Evolutionary conservation across 495 filamentous ascomycete species (phyloP).

Genomic region (Talaromyces thailandensis): DNA sequence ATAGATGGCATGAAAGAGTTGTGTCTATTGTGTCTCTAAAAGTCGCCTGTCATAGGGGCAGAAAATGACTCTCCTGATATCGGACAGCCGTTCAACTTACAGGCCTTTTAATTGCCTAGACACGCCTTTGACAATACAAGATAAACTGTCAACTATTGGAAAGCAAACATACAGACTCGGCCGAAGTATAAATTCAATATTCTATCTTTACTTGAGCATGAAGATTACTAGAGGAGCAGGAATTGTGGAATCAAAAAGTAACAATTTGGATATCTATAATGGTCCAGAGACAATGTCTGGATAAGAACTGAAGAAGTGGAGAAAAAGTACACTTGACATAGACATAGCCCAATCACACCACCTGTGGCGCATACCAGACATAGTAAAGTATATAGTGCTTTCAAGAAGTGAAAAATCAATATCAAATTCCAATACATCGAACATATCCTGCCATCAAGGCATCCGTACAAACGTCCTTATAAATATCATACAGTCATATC

Average conservation of each 20-base stretch:
- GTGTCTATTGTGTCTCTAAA: not conserved
- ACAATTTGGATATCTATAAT: not conserved
- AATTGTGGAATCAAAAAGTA: not conserved
- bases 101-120: too few relatives aligned
- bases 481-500: not conserved
- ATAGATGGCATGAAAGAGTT: not conserved
- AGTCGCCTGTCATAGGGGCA: not conserved
- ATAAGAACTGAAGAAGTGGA: not conserved
- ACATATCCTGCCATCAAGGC: not conserved
- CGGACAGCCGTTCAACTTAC: not conserved
- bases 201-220: too few relatives aligned
- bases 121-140: too few relatives aligned
- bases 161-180: too few relatives aligned
- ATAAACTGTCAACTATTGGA: too few relatives aligned
- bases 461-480: not conserved
- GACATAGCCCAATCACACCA: not conserved
- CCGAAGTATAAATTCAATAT: too few relatives aligned
- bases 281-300: not conserved
- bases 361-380: not conserved
- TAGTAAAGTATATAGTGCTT: not conserved
- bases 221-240: not conserved
- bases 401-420: not conserved
- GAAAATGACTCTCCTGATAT: not conserved
- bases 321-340: not conserved
- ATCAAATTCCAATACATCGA: not conserved